These are phyloP conservation scores for Pisolithus tinctorius DNA, from an alignment of 768 basidiomycete species.

Conservation along the genomic window DNA sequence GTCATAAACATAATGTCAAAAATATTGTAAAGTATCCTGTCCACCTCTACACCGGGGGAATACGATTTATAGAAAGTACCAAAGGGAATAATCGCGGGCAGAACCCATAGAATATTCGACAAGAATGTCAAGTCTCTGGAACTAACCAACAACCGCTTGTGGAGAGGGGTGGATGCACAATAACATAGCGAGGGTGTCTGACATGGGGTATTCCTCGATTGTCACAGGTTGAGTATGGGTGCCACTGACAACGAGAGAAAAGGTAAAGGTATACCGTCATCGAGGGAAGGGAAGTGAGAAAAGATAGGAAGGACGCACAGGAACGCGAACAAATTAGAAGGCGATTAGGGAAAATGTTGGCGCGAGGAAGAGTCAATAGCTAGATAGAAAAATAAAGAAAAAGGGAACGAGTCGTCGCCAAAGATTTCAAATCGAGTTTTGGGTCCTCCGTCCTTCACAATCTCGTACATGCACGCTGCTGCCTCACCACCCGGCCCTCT, in stretches of 20 bases:
- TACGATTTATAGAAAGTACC: constrained; percentile 3
- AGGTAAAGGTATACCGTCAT: constrained; percentile 7
- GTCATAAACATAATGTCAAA: background rate
- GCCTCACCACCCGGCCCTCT: constrained; percentile 3
- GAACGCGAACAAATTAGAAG: constrained; percentile 20
- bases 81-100: constrained; percentile 1
- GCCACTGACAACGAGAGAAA: constrained; percentile 18
- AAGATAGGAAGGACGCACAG: constrained; percentile 13
- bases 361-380: constrained; percentile 16
- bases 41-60: background rate
- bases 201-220: constrained; percentile 10
- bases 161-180: constrained; percentile 14
- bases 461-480: constrained; percentile 3
- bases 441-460: constrained; percentile 9
- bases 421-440: constrained; percentile 17
- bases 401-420: constrained; percentile 10
- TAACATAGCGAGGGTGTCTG: constrained; percentile 10
- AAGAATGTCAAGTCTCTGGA: constrained; percentile 11
- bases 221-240: constrained; percentile 17
- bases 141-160: constrained; percentile 12
- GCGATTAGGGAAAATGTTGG: constrained; percentile 14
- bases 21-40: background rate
- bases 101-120: constrained; percentile 18
- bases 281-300: constrained; percentile 6
- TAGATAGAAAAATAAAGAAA: constrained; percentile 26